These are phyloP conservation scores for Carex arenaria DNA, from an alignment of 202 grass and related monocot genomes.

Conservation along the genomic window DNA sequence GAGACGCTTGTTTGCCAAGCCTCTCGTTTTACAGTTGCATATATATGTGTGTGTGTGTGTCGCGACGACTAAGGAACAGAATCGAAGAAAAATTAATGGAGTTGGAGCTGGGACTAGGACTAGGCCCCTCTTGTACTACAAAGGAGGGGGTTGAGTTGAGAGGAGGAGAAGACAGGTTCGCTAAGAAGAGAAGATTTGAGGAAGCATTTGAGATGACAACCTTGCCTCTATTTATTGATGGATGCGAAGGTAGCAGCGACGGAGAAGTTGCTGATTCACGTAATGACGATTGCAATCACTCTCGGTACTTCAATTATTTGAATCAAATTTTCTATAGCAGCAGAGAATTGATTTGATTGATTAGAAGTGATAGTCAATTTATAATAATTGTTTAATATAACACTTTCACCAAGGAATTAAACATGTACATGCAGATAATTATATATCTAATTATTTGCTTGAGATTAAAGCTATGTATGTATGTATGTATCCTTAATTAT, in stretches of 20 bases:
- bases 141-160: background rate
- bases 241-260: background rate
- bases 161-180: background rate
- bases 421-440: background rate
- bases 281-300: slow-evolving; percentile 14
- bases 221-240: slow-evolving; percentile 34
- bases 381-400: background rate
- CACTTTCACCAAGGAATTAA: background rate
- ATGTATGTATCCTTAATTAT: no score
- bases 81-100: slow-evolving; percentile 35
- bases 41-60: background rate
- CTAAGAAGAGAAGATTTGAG: slow-evolving; percentile 33
- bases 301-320: background rate
- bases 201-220: slow-evolving; percentile 25
- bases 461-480: no score
- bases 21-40: background rate
- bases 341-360: background rate
- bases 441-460: background rate
- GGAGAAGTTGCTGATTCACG: background rate
- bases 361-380: background rate
- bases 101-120: slow-evolving; percentile 47
- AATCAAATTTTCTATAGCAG: background rate
- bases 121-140: slow-evolving; percentile 24
- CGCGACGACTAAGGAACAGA: no score
- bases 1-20: background rate